Evolutionary conservation across 2,329 filamentous ascomycete genomes (phyloP).

Genomic region (Botryotinia narcissicola): DNA sequence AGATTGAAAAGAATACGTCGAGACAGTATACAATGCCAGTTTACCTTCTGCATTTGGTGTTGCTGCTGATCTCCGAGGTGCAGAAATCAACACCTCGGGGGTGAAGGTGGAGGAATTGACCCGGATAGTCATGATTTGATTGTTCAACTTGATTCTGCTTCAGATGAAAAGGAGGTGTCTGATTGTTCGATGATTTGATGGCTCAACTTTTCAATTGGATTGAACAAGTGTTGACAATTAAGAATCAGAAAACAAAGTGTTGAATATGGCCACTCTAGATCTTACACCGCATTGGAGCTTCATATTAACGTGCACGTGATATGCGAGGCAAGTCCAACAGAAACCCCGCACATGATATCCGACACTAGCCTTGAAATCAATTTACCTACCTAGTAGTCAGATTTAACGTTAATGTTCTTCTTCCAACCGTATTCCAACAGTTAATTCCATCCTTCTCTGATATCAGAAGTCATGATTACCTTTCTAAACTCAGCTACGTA

Average conservation of each 20-base stretch:
- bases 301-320: not conserved
- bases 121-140: slow-evolving; percentile 53
- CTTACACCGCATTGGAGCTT: not conserved
- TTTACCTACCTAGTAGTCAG: not conserved
- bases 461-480: not conserved
- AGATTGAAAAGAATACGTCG: slow-evolving; percentile 75
- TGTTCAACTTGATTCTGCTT: not conserved
- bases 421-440: not conserved
- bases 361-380: not conserved
- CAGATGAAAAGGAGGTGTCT: not conserved
- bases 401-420: not conserved
- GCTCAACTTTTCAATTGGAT: not conserved
- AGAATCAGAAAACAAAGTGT: not conserved
- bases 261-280: not conserved
- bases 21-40: slow-evolving; percentile 64
- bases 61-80: slow-evolving; percentile 58
- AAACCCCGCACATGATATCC: not conserved
- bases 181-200: not conserved
- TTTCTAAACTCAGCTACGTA: not conserved
- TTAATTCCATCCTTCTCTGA: not conserved
- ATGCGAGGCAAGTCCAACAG: not conserved
- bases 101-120: slow-evolving; percentile 70
- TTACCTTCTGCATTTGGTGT: slow-evolving; percentile 67
- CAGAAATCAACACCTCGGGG: slow-evolving; percentile 70
- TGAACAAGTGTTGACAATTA: not conserved